Conservation (phyloP, 352 stramenopile species). For the Hyaloperonospora brassicae region DNA sequence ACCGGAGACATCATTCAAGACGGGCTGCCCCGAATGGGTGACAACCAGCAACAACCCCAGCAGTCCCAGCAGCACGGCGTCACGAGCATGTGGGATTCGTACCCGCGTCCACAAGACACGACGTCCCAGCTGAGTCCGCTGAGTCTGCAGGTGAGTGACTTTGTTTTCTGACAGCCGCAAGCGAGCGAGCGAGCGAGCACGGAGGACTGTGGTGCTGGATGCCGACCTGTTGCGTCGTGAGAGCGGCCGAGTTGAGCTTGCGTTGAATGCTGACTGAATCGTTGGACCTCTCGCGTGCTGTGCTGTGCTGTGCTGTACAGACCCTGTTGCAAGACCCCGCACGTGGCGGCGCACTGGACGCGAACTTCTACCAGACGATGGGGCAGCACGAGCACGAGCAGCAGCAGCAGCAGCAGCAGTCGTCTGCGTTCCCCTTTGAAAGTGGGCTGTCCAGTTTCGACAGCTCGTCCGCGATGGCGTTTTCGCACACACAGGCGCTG, state of each 20-base stretch:
- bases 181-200: not conserved
- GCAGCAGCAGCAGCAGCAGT: constrained; percentile 9
- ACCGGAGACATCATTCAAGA: constrained; percentile 24
- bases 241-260: constrained; percentile 13
- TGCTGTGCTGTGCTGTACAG: constrained; percentile 17
- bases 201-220: constrained; percentile 4
- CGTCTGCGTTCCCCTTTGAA: constrained; percentile 16
- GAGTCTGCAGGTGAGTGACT: constrained; percentile 47
- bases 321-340: constrained; percentile 32
- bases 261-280: constrained; percentile 23
- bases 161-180: constrained; percentile 29
- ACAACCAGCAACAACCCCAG: constrained; percentile 24
- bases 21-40: constrained; percentile 25
- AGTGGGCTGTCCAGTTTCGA: constrained; percentile 20
- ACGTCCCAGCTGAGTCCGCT: constrained; percentile 34
- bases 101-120: constrained; percentile 27
- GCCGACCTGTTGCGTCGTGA: constrained; percentile 7
- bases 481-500: constrained; percentile 22
- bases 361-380: constrained; percentile 27
- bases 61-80: constrained; percentile 23
- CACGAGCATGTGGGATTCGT: constrained; percentile 33
- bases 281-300: constrained; percentile 16
- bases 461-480: constrained; percentile 16
- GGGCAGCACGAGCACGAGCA: constrained; percentile 16
- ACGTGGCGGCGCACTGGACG: constrained; percentile 19